Percentiles rank a stretch among this genome's conserved stretches.
These are phyloP conservation scores for Rosa hybrid DNA, from an alignment of 331 rosid species.

Conservation along the genomic window DNA sequence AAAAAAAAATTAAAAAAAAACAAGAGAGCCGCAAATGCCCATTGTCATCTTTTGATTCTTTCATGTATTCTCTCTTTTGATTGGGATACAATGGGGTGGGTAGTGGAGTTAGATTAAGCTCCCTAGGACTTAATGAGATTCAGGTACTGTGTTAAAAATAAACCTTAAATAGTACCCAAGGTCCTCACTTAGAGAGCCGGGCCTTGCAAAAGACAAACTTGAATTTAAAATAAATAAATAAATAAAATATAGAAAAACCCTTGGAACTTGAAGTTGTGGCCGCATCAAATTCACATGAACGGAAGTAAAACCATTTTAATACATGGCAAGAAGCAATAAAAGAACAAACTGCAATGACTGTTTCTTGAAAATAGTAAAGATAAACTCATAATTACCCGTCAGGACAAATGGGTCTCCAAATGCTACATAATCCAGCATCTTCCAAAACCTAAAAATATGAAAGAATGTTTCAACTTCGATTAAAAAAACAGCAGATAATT, in stretches of 20 bases:
- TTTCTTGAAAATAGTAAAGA: constrained; percentile 4
- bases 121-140: background rate
- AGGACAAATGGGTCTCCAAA: constrained; percentile 95
- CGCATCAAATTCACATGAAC: background rate
- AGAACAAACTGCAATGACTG: constrained; percentile 12
- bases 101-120: background rate
- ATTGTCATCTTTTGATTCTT: background rate
- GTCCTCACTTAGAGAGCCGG: background rate
- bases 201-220: background rate
- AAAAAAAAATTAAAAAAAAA: background rate
- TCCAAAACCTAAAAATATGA: constrained; percentile 50
- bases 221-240: background rate
- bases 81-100: background rate
- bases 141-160: background rate
- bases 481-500: background rate
- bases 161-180: background rate
- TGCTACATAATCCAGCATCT: constrained; percentile 68
- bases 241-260: background rate
- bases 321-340: background rate
- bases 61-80: background rate
- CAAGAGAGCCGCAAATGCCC: background rate
- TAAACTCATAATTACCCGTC: constrained; percentile 69
- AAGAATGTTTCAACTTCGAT: constrained; percentile 32
- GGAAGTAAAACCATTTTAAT: background rate
- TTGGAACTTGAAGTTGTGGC: background rate